Base-by-base conservation (phyloP, 1,139 yeast species). In the Zygosaccharomyces sapae region DNA sequence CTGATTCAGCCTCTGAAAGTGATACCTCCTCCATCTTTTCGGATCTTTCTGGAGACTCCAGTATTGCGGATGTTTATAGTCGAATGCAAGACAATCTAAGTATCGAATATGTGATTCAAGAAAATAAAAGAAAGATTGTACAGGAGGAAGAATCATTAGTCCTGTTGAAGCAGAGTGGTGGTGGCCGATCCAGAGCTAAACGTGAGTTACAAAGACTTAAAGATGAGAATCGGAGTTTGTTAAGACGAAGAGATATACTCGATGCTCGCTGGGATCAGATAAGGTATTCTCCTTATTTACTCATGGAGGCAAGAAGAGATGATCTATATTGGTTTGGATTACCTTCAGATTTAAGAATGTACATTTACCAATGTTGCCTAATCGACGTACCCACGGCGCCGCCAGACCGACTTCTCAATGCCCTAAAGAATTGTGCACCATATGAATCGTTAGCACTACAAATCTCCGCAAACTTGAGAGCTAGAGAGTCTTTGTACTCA, bases 21-120 rank as follows among this genome's bases (percentile, higher is more conserved):
- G 48, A 45, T 16, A 24, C 44, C 4, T 34, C 44, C 16, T 43
- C 45, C 16, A 22, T 49, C 25, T 49, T 49, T 33, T 48, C 46
- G n/a, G 40, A 37, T 8, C 20, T 37, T 5, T 37, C 40, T 7
- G 29, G 40, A 8, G 40, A 37, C 13, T 37, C 40, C 16, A 30
- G 31, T 31, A 37, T 37, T 4, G 35, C 44, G 27, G 47, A 49
- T 18, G 25, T 50, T 25, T 39, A 43, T 12, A 35, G 35, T 13
- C 43, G 41, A 37, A 27, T 50, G 42, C 50, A 46, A 33, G 43
- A 46, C 10, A 50, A 48, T 37, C 16, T 50, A 29, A 50, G 53
- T 24, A 43, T 50, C 19, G 53, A 50, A 36, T 50, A 46, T n/a
- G 39, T 50, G 38, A 41, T 50, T 20, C 53, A 48, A 38, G 51